Evolutionary conservation across 257 asterid genomes (phyloP), one percentile per base, ranked within the genome.

Genomic region (Jaltomata sinuosa): DNA sequence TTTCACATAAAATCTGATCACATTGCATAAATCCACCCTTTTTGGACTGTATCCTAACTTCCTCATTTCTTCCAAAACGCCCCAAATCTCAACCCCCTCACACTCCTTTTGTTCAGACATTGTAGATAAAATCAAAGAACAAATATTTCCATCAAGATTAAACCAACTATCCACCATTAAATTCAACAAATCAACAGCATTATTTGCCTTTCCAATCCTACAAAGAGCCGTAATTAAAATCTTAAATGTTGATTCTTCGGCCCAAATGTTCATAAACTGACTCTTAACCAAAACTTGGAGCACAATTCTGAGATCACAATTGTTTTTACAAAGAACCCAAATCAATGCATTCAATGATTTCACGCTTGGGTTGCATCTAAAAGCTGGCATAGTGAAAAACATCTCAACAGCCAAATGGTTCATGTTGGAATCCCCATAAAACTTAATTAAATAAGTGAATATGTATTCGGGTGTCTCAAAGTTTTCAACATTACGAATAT

Each of bases 181-280:
- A 32, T 89, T 78, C 85, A 93, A 72, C 84, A 95, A 50, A 84
- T 88, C 91, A 81, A 89, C 77, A 34, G 95, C 97, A 42, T 80
- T 38, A 61, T 83, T 84, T 8, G 86, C 84, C 19, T 86, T 89
- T 68, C 97, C 93, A 65, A 83, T 79, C 84, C 74, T 65, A 87
- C 98, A 95, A 83, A 95, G 94, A 57, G 91, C 94, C 85, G 85
- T 89, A 85, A 94, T 91, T 84, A 95, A 85, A 80, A 94, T 87
- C 83, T 83, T 85, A 81, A 88, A 92, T 74, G 89, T 89, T 14
- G 97, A 92, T 34, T 89, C 94, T 21, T 94, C 97, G 38, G 92
- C 72, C 89, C 93, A 86, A 84, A 92, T 87, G 21, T 88, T 90
- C 94, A 90, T 89, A 74, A 14, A 86, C 84, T 79, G 89, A 80